These are phyloP conservation scores for Volutella citrinella DNA, from an alignment of 2,329 filamentous ascomycete species.

Conservation along the genomic window DNA sequence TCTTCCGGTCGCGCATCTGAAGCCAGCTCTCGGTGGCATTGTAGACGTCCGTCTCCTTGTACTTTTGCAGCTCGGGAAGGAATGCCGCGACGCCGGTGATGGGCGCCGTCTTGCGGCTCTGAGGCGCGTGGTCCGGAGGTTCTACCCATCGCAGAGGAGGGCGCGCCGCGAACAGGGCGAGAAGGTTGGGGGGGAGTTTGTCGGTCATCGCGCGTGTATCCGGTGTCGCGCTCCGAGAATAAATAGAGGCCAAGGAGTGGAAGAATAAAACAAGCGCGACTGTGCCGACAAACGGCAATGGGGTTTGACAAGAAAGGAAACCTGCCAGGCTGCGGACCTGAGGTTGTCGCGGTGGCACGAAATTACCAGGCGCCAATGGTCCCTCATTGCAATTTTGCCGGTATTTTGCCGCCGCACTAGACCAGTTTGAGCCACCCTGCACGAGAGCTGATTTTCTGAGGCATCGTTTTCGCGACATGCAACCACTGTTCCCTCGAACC, in stretches of 20 bases:
- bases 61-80: slow-evolving; percentile 69
- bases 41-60: slow-evolving; percentile 75
- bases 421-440: slow-evolving; percentile 16
- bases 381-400: slow-evolving; percentile 12
- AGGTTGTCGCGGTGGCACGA: slow-evolving; percentile 22
- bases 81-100: slow-evolving; percentile 74
- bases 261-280: slow-evolving; percentile 12
- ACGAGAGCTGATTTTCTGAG: slow-evolving; percentile 23
- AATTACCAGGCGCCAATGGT: slow-evolving; percentile 19
- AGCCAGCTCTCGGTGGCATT: slow-evolving; percentile 90
- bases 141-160: slow-evolving; percentile 88
- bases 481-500: slow-evolving; percentile 16
- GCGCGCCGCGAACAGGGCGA: slow-evolving; percentile 92
- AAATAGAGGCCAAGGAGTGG: slow-evolving; percentile 2
- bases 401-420: slow-evolving; percentile 25
- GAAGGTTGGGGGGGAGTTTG: slow-evolving; percentile 87
- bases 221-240: slow-evolving; percentile 5
- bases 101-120: slow-evolving; percentile 72
- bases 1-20: slow-evolving; percentile 79
- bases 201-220: slow-evolving; percentile 75
- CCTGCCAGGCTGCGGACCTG: slow-evolving; percentile 8
- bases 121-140: slow-evolving; percentile 77
- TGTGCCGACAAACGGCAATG: slow-evolving; percentile 10
- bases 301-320: slow-evolving; percentile 9
- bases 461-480: slow-evolving; percentile 13